Base-by-base conservation (phyloP, 228 moss, liverwort and hornwort genomes). In the Sphagnum magellanicum region DNA sequence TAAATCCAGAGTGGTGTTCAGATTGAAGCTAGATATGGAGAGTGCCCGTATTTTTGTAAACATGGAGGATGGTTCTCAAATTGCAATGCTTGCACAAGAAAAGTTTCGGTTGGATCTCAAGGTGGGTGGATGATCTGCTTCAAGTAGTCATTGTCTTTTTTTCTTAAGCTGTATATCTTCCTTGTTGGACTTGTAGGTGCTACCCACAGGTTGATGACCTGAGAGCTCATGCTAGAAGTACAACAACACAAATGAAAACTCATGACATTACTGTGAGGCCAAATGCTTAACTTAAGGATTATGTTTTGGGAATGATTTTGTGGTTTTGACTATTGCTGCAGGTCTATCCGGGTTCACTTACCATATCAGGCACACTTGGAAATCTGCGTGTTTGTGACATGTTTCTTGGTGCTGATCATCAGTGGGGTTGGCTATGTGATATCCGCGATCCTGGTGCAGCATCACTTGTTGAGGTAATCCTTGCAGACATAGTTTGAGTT, bases 351-450 rank as follows among this genome's bases (percentile, higher is more conserved):
- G 88, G 89, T 66, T 91, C 94, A 32, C 86, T 91, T 61, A 86
- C 80, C 50, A 84, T 94, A 53, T 82, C 81, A 48, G 81, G 94
- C 53, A 89, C 89, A 10, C 73, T 91, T 66, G 94, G 94, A 64
- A 94, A 94, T 67, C 70, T 84, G 71, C 87, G 91, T 13, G 88
- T 94, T 67, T 94, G 94, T 78, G 94, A 94, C 76, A 86, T 91
- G 74, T 75, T 88, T 49, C 91, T 94, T 77, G 94, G 94, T 58
- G 82, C 89, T 53, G 94, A 94, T 72, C 94, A 94, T 81, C 89
- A 76, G 66, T 94, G 94, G 94, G 94, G 89, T 52, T 94, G 91
- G 91, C 78, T 94, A 74, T 94, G 89, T 79, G 94, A 94, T 76
- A 94, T 94, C 63, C 91, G 94, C 71, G 94, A 94, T 80, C 89